Conservation (phyloP, 2,329 filamentous ascomycete genomes). For the Fusarium sacchari region DNA sequence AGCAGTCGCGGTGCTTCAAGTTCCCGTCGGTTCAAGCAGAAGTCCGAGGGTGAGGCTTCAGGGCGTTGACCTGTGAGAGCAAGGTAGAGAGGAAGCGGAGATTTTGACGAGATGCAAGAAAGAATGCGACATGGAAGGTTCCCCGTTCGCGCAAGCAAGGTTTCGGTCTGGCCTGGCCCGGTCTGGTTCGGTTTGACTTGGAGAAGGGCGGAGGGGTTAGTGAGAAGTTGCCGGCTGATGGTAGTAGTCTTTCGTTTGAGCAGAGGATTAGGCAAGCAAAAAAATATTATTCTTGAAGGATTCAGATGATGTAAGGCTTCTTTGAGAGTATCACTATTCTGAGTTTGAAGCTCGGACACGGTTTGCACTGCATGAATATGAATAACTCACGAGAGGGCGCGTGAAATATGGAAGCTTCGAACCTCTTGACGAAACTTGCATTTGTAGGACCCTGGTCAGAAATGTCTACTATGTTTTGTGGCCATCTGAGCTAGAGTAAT, state of each 20-base stretch:
- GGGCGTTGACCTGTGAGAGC: neutral
- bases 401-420: neutral
- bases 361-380: neutral
- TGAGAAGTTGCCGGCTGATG: constrained; percentile 10
- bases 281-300: neutral
- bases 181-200: constrained; percentile 22
- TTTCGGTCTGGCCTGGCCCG: constrained; percentile 2
- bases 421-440: neutral
- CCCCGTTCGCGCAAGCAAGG: constrained; percentile 4
- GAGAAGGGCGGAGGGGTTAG: constrained; percentile 27
- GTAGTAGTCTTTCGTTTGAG: neutral
- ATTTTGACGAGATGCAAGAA: constrained; percentile 22
- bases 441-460: neutral
- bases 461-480: neutral
- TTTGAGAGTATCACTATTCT: neutral
- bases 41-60: neutral
- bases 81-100: constrained; percentile 1
- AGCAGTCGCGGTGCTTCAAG: neutral
- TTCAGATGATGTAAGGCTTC: neutral
- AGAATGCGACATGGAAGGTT: constrained; percentile 9
- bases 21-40: neutral
- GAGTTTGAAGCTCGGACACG: neutral
- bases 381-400: neutral
- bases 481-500: neutral
- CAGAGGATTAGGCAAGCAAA: neutral